These are phyloP conservation scores for Phalaenopsis hybrid DNA, from an alignment of 116 monocot species.

Conservation along the genomic window DNA sequence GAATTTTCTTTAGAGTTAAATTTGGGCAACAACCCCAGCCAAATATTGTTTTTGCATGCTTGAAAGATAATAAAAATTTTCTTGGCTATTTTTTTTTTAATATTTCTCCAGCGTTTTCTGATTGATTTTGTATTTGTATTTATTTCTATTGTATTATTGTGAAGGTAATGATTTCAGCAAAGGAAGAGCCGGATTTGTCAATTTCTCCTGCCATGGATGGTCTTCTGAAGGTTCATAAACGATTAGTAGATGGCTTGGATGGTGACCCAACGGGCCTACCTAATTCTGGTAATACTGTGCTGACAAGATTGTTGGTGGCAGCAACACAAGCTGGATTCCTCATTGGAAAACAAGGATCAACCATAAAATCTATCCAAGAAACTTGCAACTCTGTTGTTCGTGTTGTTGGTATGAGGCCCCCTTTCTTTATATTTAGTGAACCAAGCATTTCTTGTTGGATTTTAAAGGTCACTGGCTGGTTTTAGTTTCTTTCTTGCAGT, in stretches of 20 bases:
- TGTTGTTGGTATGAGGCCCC: conserved; percentile 49
- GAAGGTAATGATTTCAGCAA: conserved; percentile 90
- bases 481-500: conserved; percentile 5
- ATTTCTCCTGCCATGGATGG: conserved; percentile 93
- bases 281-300: conserved; percentile 25
- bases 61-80: not conserved
- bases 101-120: not conserved
- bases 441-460: not conserved
- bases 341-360: conserved; percentile 91
- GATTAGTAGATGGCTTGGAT: conserved; percentile 69
- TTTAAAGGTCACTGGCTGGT: not conserved
- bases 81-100: not conserved
- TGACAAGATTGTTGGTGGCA: conserved; percentile 64
- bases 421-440: not conserved
- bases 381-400: conserved; percentile 59
- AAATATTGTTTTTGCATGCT: not conserved
- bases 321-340: conserved; percentile 82
- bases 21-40: not conserved
- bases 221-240: conserved; percentile 77
- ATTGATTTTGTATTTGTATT: not conserved
- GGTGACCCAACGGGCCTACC: conserved; percentile 31
- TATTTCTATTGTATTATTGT: not conserved
- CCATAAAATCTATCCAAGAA: conserved; percentile 95
- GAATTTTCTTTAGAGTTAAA: not conserved
- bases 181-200: conserved; percentile 67